Evolutionary conservation across 192 early-diverging fungal genomes (phyloP), one percentile per base, ranked within the genome.

Genomic region (Oehlia diaphana): DNA sequence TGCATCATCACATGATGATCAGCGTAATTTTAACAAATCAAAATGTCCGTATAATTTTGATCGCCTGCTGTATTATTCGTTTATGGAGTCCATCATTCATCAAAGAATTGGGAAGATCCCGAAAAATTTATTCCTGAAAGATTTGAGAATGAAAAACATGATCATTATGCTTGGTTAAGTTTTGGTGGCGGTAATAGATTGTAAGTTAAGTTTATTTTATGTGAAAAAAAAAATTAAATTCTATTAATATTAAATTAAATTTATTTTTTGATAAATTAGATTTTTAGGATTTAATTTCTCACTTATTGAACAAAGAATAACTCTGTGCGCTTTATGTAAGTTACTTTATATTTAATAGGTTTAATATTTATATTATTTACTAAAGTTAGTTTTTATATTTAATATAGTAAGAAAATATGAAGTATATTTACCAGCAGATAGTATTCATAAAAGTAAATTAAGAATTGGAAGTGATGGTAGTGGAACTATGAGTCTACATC

Each of bases 81-180:
- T 6, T 63, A 63, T 8, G 63, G 63, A 26, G 26, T 63, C 2
- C 63, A 63, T 63, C 63, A 63, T 63, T 63, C 63, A 63, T 26
- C 63, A 63, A 63, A 16, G 2, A 21, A 26, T 63, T 63, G 63
- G 63, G 23, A 63, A 28, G 26, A 63, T 26, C 63, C 63, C 5
- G 63, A 63, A 63, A 63, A 63, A 63, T 63, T 63, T 26, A 63
- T 63, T 26, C 63, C 63, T 23, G 63, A 63, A 8, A 63, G 63
- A 10, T 63, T 63, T 26, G 21, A 63, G 21, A 63, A 63, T 63
- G 19, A 63, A 63, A 21, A 63, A 9, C 63, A 26, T 26, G 63
- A 63, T 10, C 6, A 63, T 21, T 23, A 26, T 9, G 63, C 21
- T 26, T 63, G 21, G 21, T 63, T 26, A 10, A 10, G 63, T 63